A percentile compares a stretch with the other conserved stretches of the same genome.
These are phyloP conservation scores for Thraustochytrium sp. DNA, from an alignment of 352 stramenopile genomes.

Conservation along the genomic window DNA sequence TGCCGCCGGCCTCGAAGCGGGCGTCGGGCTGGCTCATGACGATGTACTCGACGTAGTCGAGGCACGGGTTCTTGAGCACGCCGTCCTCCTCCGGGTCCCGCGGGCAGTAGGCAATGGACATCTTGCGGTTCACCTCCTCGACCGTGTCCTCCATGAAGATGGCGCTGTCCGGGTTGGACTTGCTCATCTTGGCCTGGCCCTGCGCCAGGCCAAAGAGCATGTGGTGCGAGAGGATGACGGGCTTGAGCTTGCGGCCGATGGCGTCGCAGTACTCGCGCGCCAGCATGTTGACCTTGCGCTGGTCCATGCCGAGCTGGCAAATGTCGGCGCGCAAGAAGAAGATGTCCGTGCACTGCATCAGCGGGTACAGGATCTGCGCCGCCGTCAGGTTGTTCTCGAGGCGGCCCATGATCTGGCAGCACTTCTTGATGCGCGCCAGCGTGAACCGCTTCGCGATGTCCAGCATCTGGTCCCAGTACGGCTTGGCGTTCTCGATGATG, in stretches of 20 bases:
- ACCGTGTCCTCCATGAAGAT: conserved; percentile 98
- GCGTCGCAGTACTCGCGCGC: conserved; percentile 95
- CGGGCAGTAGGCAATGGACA: conserved; percentile 96
- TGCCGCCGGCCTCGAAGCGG: conserved; percentile 65
- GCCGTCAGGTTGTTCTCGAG: conserved; percentile 67
- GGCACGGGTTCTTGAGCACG: conserved; percentile 85
- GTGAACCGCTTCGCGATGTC: conserved; percentile 78
- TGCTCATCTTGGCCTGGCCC: conserved; percentile 99
- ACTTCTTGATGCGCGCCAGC: conserved; percentile 87
- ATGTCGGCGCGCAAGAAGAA: conserved; percentile 99
- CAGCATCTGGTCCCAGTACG: conserved; percentile 88
- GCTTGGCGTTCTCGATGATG: conserved; percentile 65
- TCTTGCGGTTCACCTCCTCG: conserved; percentile 90
- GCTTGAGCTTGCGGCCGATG: conserved; percentile 74
- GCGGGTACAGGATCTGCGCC: conserved; percentile 92
- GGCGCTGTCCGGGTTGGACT: conserved; percentile 90
- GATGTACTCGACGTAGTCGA: conserved; percentile 96
- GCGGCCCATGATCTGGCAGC: conserved; percentile 98
- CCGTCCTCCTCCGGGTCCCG: conserved; percentile 69
- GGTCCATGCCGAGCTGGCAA: conserved; percentile 97
- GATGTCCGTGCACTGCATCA: conserved; percentile 98
- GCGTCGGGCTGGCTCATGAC: conserved; percentile 66
- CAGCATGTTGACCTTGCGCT: conserved; percentile 98
- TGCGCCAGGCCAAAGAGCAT: conserved; percentile 98
- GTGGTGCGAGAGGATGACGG: conserved; percentile 96